Conservation (phyloP, 495 filamentous ascomycete genomes). For the Lophiotrema nucula region DNA sequence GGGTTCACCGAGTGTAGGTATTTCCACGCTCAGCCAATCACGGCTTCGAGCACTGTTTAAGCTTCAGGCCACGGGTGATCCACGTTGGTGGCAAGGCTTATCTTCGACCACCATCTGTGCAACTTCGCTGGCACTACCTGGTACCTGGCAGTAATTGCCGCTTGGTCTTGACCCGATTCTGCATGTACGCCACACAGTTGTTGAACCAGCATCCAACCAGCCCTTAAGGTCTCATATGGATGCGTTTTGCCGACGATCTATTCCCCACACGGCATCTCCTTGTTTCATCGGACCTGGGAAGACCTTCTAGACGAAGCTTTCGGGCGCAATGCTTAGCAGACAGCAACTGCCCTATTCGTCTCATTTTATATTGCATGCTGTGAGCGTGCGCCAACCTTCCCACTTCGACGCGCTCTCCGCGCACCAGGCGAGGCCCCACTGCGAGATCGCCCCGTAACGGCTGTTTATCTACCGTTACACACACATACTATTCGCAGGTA, state of each 20-base stretch:
- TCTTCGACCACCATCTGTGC: not conserved
- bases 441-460: not conserved
- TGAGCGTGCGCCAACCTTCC: not conserved
- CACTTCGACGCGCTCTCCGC: not conserved
- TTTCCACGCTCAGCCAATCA: not conserved
- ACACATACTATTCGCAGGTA: not conserved
- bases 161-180: not conserved
- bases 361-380: not conserved
- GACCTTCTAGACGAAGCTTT: not conserved
- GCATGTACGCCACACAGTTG: not conserved
- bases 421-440: not conserved
- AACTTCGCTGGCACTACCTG: not conserved
- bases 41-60: not conserved
- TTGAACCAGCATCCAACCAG: too few species aligned
- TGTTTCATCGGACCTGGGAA: not conserved
- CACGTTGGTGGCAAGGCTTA: not conserved
- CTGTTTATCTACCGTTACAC: not conserved
- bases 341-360: not conserved
- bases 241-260: not conserved
- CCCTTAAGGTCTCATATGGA: not conserved
- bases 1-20: too few species aligned
- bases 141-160: not conserved
- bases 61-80: not conserved
- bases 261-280: not conserved
- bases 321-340: not conserved